Evolutionary conservation across 169 alveolate species (phyloP).

Genomic region (Cytauxzoon felis): DNA sequence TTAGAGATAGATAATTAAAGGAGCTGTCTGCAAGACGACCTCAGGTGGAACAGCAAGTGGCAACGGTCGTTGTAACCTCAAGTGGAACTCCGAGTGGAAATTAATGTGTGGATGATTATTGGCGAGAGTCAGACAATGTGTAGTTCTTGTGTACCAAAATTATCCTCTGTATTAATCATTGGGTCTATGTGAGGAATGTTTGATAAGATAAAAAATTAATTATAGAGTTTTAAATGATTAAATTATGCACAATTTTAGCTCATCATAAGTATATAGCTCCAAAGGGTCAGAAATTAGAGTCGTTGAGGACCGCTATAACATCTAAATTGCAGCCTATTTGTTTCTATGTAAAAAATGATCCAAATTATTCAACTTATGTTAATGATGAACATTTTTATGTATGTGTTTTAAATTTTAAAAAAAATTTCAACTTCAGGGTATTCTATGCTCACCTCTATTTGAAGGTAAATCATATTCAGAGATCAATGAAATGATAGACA

Average conservation of each 20-base stretch:
- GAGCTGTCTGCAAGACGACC: too few relatives aligned
- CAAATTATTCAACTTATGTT: constrained; percentile 79
- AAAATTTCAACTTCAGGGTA: constrained; percentile 61
- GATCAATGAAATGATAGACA: constrained; percentile 78
- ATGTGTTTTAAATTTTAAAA: neutral
- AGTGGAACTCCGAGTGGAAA: too few relatives aligned
- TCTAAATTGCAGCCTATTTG: constrained; percentile 81
- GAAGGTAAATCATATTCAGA: constrained; percentile 81
- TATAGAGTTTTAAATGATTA: too few relatives aligned
- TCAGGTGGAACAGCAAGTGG: too few relatives aligned
- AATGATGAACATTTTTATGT: constrained; percentile 72
- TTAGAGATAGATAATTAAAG: too few relatives aligned
- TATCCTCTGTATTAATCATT: too few relatives aligned
- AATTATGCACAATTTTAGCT: constrained; percentile 21
- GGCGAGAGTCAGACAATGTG: too few relatives aligned
- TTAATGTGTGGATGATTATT: too few relatives aligned
- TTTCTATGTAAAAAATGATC: constrained; percentile 78
- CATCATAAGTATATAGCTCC: constrained; percentile 79
- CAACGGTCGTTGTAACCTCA: too few relatives aligned
- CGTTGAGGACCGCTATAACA: constrained; percentile 62
- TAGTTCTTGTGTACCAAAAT: too few relatives aligned
- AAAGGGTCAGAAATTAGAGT: constrained; percentile 67
- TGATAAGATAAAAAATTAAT: too few relatives aligned
- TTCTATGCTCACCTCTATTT: constrained; percentile 83
- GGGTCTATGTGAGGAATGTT: too few relatives aligned